Evolutionary conservation across 495 filamentous ascomycete species (phyloP).

Genomic region (Copromyces sp.): DNA sequence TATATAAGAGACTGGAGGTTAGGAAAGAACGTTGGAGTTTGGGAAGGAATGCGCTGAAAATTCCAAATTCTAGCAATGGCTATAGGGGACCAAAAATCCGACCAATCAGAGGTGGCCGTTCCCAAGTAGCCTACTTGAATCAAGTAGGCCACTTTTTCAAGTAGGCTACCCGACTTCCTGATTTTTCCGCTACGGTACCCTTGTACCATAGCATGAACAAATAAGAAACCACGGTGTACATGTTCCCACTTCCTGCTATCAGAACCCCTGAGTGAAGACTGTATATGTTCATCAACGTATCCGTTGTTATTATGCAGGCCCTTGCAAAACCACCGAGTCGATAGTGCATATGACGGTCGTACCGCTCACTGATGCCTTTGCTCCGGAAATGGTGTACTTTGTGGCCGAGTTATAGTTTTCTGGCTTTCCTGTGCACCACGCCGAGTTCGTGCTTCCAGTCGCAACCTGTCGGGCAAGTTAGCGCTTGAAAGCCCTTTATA

Average conservation of each 20-base stretch:
- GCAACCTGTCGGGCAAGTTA: conserved; percentile 9
- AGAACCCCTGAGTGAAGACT: neutral
- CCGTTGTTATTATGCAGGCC: neutral
- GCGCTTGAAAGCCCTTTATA: neutral
- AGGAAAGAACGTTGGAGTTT: too few relatives aligned
- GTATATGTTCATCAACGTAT: neutral
- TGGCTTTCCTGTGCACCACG: conserved; percentile 24
- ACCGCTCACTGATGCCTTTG: conserved; percentile 21
- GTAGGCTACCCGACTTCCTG: too few relatives aligned
- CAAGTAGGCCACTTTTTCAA: too few relatives aligned
- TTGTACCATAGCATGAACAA: neutral
- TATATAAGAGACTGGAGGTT: too few relatives aligned
- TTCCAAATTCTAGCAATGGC: too few relatives aligned
- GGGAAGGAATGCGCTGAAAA: too few relatives aligned
- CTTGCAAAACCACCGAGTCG: conserved; percentile 21
- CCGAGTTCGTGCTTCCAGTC: conserved; percentile 12
- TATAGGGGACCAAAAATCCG: too few relatives aligned
- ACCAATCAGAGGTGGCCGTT: too few relatives aligned
- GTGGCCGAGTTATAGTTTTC: conserved; percentile 29
- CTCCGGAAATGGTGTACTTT: conserved; percentile 20
- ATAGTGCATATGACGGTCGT: conserved; percentile 26
- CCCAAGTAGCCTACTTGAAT: too few relatives aligned
- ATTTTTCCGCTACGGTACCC: too few relatives aligned
- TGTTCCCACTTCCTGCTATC: neutral
- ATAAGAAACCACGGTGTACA: neutral